These are phyloP conservation scores for Xylaria digitata DNA, from an alignment of 2,329 filamentous ascomycete species.

Conservation along the genomic window DNA sequence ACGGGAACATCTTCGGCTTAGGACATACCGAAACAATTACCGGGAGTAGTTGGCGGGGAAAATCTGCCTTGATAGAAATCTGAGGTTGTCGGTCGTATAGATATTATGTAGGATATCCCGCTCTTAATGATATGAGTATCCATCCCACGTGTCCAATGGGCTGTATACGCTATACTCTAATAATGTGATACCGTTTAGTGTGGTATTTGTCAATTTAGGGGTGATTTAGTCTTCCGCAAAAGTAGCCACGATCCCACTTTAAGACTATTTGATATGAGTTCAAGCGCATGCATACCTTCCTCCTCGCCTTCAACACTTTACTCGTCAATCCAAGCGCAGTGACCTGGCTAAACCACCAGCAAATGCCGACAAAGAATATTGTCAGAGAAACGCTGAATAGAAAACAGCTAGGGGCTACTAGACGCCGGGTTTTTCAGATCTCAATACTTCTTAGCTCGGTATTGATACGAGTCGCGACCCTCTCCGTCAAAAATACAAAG, in stretches of 20 bases:
- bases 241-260: conserved; percentile 15
- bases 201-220: background rate
- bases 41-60: background rate
- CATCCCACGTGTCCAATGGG: background rate
- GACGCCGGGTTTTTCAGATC: background rate
- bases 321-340: conserved; percentile 4
- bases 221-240: conserved; percentile 8
- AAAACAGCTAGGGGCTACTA: conserved; percentile 23
- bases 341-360: conserved; percentile 11
- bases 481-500: conserved; percentile 53
- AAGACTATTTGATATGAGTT: background rate
- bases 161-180: background rate
- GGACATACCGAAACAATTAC: background rate
- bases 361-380: conserved; percentile 9
- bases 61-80: background rate
- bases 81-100: background rate
- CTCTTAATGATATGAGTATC: background rate
- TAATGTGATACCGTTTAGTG: background rate
- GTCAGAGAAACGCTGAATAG: conserved; percentile 16
- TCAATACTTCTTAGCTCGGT: background rate
- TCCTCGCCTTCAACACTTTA: conserved; percentile 6
- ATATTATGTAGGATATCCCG: background rate
- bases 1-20: background rate
- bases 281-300: conserved; percentile 17
- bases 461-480: conserved; percentile 48